Percentiles rank a stretch among this genome's conserved stretches.
These are phyloP conservation scores for Neofusicoccum cordaticola DNA, from an alignment of 2,329 filamentous ascomycete species.

Conservation along the genomic window DNA sequence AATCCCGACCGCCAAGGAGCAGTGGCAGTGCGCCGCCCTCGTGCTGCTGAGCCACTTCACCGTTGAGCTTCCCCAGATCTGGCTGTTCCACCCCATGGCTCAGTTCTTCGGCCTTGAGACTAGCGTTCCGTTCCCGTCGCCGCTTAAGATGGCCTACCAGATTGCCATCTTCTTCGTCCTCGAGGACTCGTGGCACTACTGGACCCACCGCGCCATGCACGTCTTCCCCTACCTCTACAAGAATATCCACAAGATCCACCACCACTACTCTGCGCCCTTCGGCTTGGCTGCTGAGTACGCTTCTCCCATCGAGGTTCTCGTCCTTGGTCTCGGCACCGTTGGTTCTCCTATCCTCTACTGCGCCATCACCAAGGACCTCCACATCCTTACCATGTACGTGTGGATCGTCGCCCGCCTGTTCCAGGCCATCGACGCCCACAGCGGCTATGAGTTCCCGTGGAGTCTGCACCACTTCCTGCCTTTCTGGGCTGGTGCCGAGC, in stretches of 20 bases:
- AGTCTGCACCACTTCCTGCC: constrained; percentile 91
- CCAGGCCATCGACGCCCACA: constrained; percentile 97
- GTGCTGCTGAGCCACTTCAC: constrained; percentile 96
- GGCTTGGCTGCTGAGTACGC: constrained; percentile 96
- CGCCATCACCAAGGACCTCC: constrained; percentile 77
- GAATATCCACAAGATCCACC: constrained; percentile 97
- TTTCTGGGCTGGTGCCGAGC: constrained; percentile 95
- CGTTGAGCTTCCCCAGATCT: constrained; percentile 96
- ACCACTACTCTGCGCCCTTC: constrained; percentile 97
- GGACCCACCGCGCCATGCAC: constrained; percentile 88
- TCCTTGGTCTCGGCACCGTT: constrained; percentile 84
- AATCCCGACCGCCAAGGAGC: constrained; percentile 86
- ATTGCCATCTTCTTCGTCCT: constrained; percentile 92
- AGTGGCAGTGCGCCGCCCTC: constrained; percentile 89
- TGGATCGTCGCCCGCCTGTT: constrained; percentile 93
- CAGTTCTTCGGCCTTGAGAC: constrained; percentile 88
- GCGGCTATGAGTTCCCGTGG: constrained; percentile 98
- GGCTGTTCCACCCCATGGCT: constrained; percentile 97
- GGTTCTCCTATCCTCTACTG: constrained; percentile 81
- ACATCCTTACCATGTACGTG: constrained; percentile 95
- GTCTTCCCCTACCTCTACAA: constrained; percentile 87
- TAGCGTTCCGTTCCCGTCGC: constrained; percentile 80
- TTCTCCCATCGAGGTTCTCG: constrained; percentile 94
- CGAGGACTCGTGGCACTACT: constrained; percentile 99
- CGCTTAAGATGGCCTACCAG: constrained; percentile 85